Base-by-base conservation (phyloP, 352 stramenopile species). In the Phytophthora cajani region DNA sequence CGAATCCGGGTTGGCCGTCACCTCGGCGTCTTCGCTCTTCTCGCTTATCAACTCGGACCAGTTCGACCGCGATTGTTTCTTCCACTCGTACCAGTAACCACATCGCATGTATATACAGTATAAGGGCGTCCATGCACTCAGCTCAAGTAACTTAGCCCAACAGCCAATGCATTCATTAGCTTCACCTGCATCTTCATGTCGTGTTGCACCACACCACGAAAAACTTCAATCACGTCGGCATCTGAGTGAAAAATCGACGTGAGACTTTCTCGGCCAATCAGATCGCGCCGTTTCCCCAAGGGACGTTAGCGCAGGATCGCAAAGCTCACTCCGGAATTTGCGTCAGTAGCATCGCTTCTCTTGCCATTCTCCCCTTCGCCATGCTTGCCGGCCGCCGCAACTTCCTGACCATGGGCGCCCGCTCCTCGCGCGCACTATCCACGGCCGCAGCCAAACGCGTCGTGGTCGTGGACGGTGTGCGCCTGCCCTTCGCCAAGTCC, bases 401-500 rank as follows among this genome's bases (percentile, higher is more conserved):
- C 51, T 12, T 78, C 32, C 23, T 67, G 23, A 33, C 56, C 8
- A 64, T 72, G 52, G 50, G 56, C 44, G 21, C 72, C 50, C 76
- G 70, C 50, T 82, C 65, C 53, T 74, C 67, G 51, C 87, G 69
- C 42, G 21, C 72, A n/a, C 68, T 75, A 38, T 78, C 80, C 46
- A 80, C 66, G 17, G 36, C 36, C 21, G 64, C 53, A 12, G 74
- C 72, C 23, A 86, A 84, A 64, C 88, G 88, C 58, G 93, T 98
- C 42, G 94, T 98, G n/a, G 84, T 99, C 25, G 93, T 99, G 38
- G 91, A 98, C 58, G 95, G 96, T 58, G 81, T 98, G 23, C 94
- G 98, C 52, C 85, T 99, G 33, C 98, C 97, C 33, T 99, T 99
- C 82, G 89, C 93, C 55, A 92, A 97, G 79, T 97, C 93, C 23